These are phyloP conservation scores for Polyrhizophydium stewartii DNA, from an alignment of 371 early-diverging fungal species.

Conservation along the genomic window DNA sequence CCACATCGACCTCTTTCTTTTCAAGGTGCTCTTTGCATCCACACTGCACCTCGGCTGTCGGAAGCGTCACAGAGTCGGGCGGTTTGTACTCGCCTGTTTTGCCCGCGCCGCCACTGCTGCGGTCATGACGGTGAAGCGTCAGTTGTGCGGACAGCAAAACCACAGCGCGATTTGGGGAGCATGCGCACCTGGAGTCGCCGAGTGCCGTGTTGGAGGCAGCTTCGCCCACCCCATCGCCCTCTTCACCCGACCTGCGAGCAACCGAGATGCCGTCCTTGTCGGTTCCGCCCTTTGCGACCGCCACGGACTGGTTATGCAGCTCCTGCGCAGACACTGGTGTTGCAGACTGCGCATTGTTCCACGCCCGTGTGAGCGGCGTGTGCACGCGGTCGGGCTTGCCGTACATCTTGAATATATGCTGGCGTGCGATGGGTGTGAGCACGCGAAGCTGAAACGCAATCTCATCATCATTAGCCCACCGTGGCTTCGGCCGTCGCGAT, in stretches of 20 bases:
- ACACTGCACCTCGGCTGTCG: slow-evolving; percentile 49
- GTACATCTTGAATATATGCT: slow-evolving; percentile 2
- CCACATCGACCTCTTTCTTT: slow-evolving; percentile 52
- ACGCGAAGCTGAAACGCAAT: neutral
- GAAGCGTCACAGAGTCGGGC: slow-evolving; percentile 38
- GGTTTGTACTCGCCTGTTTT: slow-evolving; percentile 17
- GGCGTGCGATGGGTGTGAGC: too few relatives aligned
- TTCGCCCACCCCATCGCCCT: neutral
- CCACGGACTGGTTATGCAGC: neutral
- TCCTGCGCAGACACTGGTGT: slow-evolving; percentile 3
- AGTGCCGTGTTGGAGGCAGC: neutral
- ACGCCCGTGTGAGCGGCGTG: slow-evolving; percentile 11
- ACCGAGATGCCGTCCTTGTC: too few relatives aligned
- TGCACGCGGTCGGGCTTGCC: slow-evolving; percentile 1
- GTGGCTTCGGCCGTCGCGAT: slow-evolving; percentile 69
- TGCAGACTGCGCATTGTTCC: slow-evolving; percentile 21
- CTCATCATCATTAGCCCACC: slow-evolving; percentile 8
- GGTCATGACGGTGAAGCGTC: neutral
- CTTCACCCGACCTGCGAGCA: too few relatives aligned
- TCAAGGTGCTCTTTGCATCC: slow-evolving; percentile 63
- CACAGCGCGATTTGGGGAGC: neutral
- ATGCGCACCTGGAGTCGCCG: neutral
- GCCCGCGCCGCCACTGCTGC: neutral
- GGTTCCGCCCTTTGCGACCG: too few relatives aligned
- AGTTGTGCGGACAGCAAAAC: neutral